These are phyloP conservation scores for Gaeumannomyces sp. DNA, from an alignment of 2,329 filamentous ascomycete species.

Conservation along the genomic window DNA sequence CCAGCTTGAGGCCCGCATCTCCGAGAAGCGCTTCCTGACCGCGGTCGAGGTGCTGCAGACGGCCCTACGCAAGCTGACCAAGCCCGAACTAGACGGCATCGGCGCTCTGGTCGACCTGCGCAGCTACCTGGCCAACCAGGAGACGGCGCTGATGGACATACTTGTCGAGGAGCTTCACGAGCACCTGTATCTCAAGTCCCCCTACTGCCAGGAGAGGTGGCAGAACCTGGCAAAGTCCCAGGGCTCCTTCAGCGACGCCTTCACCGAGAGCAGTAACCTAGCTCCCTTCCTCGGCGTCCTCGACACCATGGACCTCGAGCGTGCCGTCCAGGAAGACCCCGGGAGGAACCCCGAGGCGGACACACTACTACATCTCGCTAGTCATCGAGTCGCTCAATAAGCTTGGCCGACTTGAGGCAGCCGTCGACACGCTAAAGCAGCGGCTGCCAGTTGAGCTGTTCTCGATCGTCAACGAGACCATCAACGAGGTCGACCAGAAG, in stretches of 20 bases:
- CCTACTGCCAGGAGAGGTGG: slow-evolving; percentile 95
- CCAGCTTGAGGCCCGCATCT: slow-evolving; percentile 87
- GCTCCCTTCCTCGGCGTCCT: slow-evolving; percentile 54
- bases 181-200: slow-evolving; percentile 94
- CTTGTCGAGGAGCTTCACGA: slow-evolving; percentile 96
- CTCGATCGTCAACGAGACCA: slow-evolving; percentile 87
- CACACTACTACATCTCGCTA: slow-evolving; percentile 79
- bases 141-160: slow-evolving; percentile 86
- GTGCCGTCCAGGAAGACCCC: slow-evolving; percentile 71
- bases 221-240: slow-evolving; percentile 70
- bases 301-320: slow-evolving; percentile 54
- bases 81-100: slow-evolving; percentile 85
- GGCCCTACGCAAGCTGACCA: slow-evolving; percentile 74
- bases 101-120: slow-evolving; percentile 81
- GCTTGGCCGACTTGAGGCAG: slow-evolving; percentile 76
- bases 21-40: slow-evolving; percentile 88
- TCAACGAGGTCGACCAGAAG: slow-evolving; percentile 85
- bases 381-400: slow-evolving; percentile 87
- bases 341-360: slow-evolving; percentile 92
- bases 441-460: slow-evolving; percentile 91
- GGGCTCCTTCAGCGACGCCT: slow-evolving; percentile 30
- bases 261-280: slow-evolving; percentile 37
- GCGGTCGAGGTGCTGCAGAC: slow-evolving; percentile 90
- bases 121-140: slow-evolving; percentile 86
- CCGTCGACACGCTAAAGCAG: slow-evolving; percentile 87